Base-by-base conservation (phyloP, 306 rosid species). In the Ormosia emarginata region DNA sequence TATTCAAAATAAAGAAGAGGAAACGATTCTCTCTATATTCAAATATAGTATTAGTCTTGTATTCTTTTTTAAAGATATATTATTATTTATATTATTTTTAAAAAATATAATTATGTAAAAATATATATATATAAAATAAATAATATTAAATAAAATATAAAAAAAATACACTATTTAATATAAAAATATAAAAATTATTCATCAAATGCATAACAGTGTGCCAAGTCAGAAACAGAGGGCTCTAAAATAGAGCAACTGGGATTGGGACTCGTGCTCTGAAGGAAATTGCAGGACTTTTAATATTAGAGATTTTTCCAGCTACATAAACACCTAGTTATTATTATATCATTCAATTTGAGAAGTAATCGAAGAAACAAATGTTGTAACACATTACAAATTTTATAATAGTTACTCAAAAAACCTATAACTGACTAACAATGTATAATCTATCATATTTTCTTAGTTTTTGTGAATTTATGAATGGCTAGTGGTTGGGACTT, bases 401-500 rank as follows among this genome's bases (percentile, higher is more conserved):
- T 52, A 14, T 2, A 9, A 52, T 18, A 0, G 3, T 58, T 4
- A 40, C 12, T 4, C 9, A 1, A 9, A 8, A 57, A 40, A 24
- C 44, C 79, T 61, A 61, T 7, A 41, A 3, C 18, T 34, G 62
- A 8, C 17, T 37, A 49, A 57, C 33, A 8, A 15, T 34, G 34
- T 15, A 58, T 50, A 10, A 70, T 18, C 41, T 41, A 2, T 29
- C 39, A 44, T 36, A 24, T 30, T 64, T 43, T 77, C 24, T 70
- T 58, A 47, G 30, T 58, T 17, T 46, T 43, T 40, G 47, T 8
- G 71, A 63, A 64, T 43, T 71, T 40, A 50, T 34, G 8, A 66
- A 46, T 72, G 62, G 4, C 2, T 12, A 77, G 72, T 41, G 1
- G 86, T 87, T 81, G 84, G 2, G 59, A 71, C 5, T 6, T 59